phyloP scores from a whole-genome alignment of 73 alveolate species.

The Tetrahymena thermophila region DNA sequence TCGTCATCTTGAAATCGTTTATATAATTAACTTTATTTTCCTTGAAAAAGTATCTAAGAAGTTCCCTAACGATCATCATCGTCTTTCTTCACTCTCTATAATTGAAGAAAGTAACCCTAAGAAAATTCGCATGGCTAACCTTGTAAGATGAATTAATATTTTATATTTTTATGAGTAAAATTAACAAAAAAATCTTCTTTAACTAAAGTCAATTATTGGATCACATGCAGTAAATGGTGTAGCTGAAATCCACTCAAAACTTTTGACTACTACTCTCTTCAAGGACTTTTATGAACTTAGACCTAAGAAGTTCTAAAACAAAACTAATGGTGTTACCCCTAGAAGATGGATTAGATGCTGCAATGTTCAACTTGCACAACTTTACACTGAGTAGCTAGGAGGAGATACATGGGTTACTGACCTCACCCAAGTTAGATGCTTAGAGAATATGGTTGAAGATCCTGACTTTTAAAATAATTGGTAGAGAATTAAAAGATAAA shows the following conservation, averaged over 20 bases:
- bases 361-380: conserved; percentile 83
- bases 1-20: conserved; percentile 75
- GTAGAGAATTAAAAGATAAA: conserved; percentile 63
- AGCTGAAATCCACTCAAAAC: conserved; percentile 80
- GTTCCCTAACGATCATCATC: conserved; percentile 44
- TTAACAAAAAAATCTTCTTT: not conserved
- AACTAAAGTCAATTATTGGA: conserved; percentile 41
- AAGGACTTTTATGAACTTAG: conserved; percentile 54
- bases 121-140: conserved; percentile 85
- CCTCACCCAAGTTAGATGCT: conserved; percentile 40
- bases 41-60: conserved; percentile 51
- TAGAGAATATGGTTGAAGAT: conserved; percentile 48
- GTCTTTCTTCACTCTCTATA: conserved; percentile 41
- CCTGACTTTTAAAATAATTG: conserved; percentile 55
- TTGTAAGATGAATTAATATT: not conserved
- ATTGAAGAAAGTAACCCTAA: conserved; percentile 71
- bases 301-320: conserved; percentile 66
- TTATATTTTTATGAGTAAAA: not conserved
- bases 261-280: conserved; percentile 58
- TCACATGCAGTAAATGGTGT: conserved; percentile 85
- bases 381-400: conserved; percentile 70
- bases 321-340: conserved; percentile 97
- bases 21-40: conserved; percentile 58
- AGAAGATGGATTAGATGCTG: conserved; percentile 98
- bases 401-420: conserved; percentile 76